Evolutionary conservation across 2,329 filamentous ascomycete species (phyloP), one percentile per base, ranked within the genome.

Genomic region (Hansfordia pulvinata): DNA sequence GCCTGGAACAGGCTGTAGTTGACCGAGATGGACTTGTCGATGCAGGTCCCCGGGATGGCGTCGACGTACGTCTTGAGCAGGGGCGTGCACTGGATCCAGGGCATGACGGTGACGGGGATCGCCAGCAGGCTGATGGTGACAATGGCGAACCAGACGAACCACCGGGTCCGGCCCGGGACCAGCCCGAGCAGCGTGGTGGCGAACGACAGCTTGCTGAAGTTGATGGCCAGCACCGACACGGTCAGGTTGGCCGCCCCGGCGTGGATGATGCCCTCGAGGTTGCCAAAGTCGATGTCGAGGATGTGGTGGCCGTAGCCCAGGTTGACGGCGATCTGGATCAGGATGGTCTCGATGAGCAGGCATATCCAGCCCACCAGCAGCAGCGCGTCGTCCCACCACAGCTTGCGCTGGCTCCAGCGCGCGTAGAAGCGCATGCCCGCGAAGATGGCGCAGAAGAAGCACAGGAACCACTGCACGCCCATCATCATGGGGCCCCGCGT

Each of bases 191-290:
- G 31, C 5, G 44, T 49, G 10, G 42, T 28, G 8, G 41, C 45
- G 17, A 50, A 48, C 4, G 44, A 46, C 0, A 44, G 43, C 31
- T 52, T 52, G 29, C 38, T 42, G 34, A 36, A 40, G 8, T 40
- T 38, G 20, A 41, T 40, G 3, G 39, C 44, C 3, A 42, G 34
- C 9, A 47, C 33, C 4, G 40, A 42, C 18, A 41, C 35, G 18
- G 36, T 26, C 12, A 27, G 24, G 12, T 18, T 21, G 10, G 33
- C 15, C 8, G 26, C 28, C 9, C 23, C 25, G 2, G 31, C 13
- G 8, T 24, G 13, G 20, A 17, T 21, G 9, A 33, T 36, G 22
- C 31, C 33, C 3, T 30, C 28, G 16, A 41, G 21, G 20, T 41
- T 42, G 21, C 23, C 19, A 5, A 16, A 26, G 15, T 11, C 18